phyloP scores from a whole-genome alignment of 768 basidiomycete genomes.

The Phylloporus rhodoxanthus region DNA sequence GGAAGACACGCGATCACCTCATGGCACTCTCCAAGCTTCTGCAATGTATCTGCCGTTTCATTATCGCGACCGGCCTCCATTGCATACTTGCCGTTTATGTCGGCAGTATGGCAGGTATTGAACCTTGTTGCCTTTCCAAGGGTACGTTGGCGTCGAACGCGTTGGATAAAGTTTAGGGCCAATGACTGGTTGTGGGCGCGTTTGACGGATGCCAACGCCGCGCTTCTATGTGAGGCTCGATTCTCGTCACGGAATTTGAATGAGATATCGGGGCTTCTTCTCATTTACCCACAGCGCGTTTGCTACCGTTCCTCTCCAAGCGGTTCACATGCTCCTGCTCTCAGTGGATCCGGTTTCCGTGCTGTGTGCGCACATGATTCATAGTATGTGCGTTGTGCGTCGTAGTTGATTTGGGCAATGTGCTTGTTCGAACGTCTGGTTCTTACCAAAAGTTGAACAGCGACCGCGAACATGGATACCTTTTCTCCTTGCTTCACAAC shows the following conservation, averaged over 20 bases:
- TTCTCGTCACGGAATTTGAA: constrained; percentile 8
- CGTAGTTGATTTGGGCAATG: not conserved
- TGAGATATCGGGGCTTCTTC: constrained; percentile 3
- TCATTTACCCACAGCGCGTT: constrained; percentile 9
- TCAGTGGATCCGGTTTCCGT: not conserved
- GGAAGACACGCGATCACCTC: constrained; percentile 27
- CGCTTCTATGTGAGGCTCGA: not conserved
- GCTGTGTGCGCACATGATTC: not conserved
- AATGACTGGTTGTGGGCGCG: not conserved
- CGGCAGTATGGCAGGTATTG: not conserved
- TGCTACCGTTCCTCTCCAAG: not conserved
- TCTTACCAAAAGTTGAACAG: not conserved
- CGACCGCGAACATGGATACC: constrained; percentile 9
- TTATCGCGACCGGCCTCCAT: constrained; percentile 13
- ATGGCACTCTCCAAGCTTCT: constrained; percentile 10
- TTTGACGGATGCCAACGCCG: constrained; percentile 3
- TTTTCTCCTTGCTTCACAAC: constrained; percentile 3
- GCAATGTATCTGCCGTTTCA: not conserved
- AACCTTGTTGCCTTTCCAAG: constrained; percentile 2
- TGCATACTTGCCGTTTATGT: constrained; percentile 5
- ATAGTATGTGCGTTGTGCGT: not conserved
- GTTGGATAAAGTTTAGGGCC: not conserved
- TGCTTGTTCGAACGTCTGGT: not conserved
- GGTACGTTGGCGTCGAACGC: not conserved
- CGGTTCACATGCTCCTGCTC: not conserved